Conservation (phyloP, 2,329 filamentous ascomycete genomes). For the Neofusicoccum sp. region DNA sequence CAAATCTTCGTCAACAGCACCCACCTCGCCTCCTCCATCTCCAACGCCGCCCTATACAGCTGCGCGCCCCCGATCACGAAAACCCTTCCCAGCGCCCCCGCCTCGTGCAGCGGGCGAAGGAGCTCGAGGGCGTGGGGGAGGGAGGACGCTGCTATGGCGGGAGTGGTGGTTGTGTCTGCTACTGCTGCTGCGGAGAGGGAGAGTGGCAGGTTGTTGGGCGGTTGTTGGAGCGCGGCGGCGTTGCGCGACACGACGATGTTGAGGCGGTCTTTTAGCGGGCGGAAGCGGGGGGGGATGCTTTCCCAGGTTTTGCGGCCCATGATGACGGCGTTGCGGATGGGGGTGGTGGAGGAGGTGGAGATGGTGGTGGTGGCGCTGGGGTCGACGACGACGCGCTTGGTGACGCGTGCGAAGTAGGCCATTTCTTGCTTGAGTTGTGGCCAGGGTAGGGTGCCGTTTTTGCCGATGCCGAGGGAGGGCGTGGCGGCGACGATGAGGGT, state of each 20-base stretch:
- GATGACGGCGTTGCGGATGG: conserved; percentile 67
- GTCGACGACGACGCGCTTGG: conserved; percentile 59
- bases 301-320: conserved; percentile 99
- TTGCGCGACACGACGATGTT: conserved; percentile 77
- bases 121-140: background rate
- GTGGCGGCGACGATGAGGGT: conserved; percentile 96
- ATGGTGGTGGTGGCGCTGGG: conserved; percentile 24
- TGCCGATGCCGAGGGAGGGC: conserved; percentile 86
- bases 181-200: background rate
- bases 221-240: conserved; percentile 22
- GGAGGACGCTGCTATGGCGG: background rate
- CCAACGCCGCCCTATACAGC: conserved; percentile 76
- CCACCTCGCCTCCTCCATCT: conserved; percentile 58
- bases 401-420: conserved; percentile 91
- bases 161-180: background rate
- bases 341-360: conserved; percentile 25
- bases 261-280: conserved; percentile 76
- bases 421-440: conserved; percentile 86
- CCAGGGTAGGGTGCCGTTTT: conserved; percentile 81
- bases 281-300: conserved; percentile 75
- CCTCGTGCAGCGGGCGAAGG: conserved; percentile 24
- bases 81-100: conserved; percentile 55
- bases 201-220: background rate
- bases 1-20: conserved; percentile 72
- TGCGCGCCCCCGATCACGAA: conserved; percentile 91